phyloP scores from a whole-genome alignment of 1,139 yeast species.

The Zhuliangozyma parablackwelliae region DNA sequence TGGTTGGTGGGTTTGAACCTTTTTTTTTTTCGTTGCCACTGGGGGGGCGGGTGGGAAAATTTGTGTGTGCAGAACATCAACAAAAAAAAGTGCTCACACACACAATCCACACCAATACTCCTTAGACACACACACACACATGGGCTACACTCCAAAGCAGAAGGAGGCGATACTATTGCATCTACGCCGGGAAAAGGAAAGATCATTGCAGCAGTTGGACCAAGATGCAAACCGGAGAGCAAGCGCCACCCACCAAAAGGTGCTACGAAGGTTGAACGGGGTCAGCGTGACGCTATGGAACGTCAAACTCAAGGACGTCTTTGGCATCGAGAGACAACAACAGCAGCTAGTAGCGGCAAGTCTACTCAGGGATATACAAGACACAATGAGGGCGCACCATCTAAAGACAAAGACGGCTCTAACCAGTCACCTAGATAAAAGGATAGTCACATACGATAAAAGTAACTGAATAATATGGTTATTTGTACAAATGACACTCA shows the following conservation, averaged over 20 bases:
- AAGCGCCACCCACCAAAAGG: conserved; percentile 18
- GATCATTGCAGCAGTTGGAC: conserved; percentile 15
- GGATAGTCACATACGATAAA: too few species aligned
- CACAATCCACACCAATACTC: too few species aligned
- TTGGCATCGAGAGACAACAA: conserved; percentile 42
- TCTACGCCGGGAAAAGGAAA: conserved; percentile 18
- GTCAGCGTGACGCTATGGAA: conserved; percentile 42
- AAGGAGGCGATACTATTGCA: conserved; percentile 31
- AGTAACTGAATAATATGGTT: too few species aligned
- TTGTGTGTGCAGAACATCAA: too few species aligned
- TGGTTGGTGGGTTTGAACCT: too few species aligned
- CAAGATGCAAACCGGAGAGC: conserved; percentile 17
- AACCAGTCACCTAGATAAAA: too few species aligned
- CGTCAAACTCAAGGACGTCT: conserved; percentile 32
- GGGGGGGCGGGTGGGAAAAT: too few species aligned
- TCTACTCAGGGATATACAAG: conserved; percentile 27
- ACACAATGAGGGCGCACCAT: conserved; percentile 6
- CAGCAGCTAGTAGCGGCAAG: conserved; percentile 25
- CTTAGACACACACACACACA: conserved; percentile 2
- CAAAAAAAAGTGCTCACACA: too few species aligned
- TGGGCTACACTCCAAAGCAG: conserved; percentile 30
- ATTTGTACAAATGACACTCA: too few species aligned
- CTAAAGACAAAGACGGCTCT: too few species aligned
- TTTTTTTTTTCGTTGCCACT: too few species aligned
- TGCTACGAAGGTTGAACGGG: conserved; percentile 31